Evolutionary conservation across 768 basidiomycete species (phyloP).

Genomic region (Tulasnella sp.): DNA sequence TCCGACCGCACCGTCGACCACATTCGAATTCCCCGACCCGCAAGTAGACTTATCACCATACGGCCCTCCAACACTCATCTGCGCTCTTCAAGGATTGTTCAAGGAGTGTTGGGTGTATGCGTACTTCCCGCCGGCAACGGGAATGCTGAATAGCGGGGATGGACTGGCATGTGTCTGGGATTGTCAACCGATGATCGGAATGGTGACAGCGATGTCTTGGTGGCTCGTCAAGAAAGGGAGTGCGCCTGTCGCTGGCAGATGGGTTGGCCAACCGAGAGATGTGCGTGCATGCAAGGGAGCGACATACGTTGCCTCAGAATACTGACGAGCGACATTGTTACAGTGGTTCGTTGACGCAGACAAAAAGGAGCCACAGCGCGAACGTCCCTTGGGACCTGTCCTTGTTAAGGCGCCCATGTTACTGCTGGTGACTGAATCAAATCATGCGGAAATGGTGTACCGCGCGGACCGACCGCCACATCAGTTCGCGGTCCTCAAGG

Average conservation of each 20-base stretch:
- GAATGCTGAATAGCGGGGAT: not conserved
- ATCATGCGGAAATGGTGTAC: slow-evolving; percentile 2
- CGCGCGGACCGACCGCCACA: not conserved
- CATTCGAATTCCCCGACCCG: slow-evolving; percentile 10
- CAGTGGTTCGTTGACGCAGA: slow-evolving; percentile 1
- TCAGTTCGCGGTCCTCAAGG: not conserved
- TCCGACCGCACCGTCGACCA: not conserved
- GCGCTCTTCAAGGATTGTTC: not conserved
- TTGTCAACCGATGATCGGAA: not conserved
- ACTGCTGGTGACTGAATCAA: slow-evolving; percentile 12
- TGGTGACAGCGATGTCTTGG: not conserved
- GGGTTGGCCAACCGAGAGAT: slow-evolving; percentile 9
- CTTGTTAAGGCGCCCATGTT: not conserved
- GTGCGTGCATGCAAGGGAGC: not conserved
- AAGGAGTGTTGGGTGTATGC: slow-evolving; percentile 7
- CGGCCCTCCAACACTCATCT: slow-evolving; percentile 13
- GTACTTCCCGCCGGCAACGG: slow-evolving; percentile 9
- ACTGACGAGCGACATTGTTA: not conserved
- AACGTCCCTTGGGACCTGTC: not conserved
- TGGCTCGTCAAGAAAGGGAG: slow-evolving; percentile 11
- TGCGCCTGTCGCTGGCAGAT: not conserved
- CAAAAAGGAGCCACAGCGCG: not conserved
- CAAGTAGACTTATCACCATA: not conserved
- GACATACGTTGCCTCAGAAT: not conserved
- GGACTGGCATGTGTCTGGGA: slow-evolving; percentile 13